Conservation (phyloP, 2,329 filamentous ascomycete species). For the Macroventuria anomochaeta region DNA sequence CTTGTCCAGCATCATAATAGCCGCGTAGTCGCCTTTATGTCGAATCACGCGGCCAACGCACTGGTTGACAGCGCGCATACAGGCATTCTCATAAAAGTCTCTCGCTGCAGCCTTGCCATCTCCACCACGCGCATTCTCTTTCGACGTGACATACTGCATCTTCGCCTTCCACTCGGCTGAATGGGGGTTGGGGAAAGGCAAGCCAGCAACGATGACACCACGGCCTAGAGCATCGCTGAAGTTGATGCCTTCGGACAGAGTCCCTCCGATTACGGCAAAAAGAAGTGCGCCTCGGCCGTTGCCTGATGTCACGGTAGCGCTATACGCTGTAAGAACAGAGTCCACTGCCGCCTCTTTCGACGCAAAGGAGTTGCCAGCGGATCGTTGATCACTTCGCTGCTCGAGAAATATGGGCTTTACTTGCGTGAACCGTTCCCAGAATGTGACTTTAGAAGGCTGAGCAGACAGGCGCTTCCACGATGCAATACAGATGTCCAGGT, state of each 20-base stretch:
- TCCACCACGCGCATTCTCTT: conserved; percentile 48
- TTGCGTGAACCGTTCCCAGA: conserved; percentile 63
- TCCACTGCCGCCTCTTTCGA: conserved; percentile 64
- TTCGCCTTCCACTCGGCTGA: conserved; percentile 93
- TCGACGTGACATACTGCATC: conserved; percentile 81
- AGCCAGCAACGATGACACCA: conserved; percentile 86
- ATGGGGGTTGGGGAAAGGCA: conserved; percentile 90
- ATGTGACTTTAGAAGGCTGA: conserved; percentile 8
- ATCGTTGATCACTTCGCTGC: conserved; percentile 38
- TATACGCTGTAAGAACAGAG: conserved; percentile 76
- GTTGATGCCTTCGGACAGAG: conserved; percentile 97
- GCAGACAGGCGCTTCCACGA: conserved; percentile 49
- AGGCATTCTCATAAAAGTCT: conserved; percentile 91
- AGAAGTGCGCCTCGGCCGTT: conserved; percentile 74
- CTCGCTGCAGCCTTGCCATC: conserved; percentile 61
- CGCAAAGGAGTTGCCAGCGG: conserved; percentile 64
- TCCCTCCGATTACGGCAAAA: conserved; percentile 90
- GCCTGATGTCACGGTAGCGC: conserved; percentile 63
- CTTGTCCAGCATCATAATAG: conserved; percentile 83
- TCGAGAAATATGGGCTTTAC: conserved; percentile 62
- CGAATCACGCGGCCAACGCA: conserved; percentile 92
- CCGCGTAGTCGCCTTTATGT: conserved; percentile 86
- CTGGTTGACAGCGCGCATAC: conserved; percentile 97
- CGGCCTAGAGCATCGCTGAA: conserved; percentile 91
- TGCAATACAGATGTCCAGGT: conserved; percentile 73